Evolutionary conservation across 768 basidiomycete species (phyloP).

Genomic region (Daedalea quercina): DNA sequence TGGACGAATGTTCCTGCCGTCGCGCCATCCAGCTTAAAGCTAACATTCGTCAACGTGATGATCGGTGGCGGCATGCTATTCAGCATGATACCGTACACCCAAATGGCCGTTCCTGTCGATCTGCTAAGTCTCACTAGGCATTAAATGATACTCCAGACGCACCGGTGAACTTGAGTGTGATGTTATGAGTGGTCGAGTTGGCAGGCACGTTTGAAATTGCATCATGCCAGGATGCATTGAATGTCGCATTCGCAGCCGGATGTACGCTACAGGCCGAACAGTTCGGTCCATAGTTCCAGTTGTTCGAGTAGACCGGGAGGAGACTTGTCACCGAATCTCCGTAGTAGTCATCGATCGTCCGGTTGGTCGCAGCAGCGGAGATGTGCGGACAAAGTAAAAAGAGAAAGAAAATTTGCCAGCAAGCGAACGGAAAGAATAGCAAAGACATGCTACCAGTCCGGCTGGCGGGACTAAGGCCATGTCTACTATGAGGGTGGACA

Average conservation of each 20-base stretch:
- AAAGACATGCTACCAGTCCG: too few relatives aligned
- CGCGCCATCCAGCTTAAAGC: conserved; percentile 5
- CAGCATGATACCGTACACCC: conserved; percentile 7
- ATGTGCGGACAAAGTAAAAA: too few relatives aligned
- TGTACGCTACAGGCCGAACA: background rate
- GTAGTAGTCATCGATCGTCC: conserved; percentile 8
- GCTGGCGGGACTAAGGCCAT: too few relatives aligned
- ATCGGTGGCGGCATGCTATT: background rate
- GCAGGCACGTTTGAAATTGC: background rate
- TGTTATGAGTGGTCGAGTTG: background rate
- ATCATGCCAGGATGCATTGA: conserved; percentile 5
- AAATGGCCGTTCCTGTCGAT: conserved; percentile 7
- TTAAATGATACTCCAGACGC: background rate
- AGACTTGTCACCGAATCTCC: conserved; percentile 4
- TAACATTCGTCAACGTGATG: conserved; percentile 4
- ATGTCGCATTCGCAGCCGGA: background rate
- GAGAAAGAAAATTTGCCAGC: too few relatives aligned
- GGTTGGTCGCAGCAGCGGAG: background rate
- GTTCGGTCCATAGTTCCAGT: conserved; percentile 2
- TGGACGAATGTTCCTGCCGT: background rate
- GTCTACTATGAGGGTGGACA: too few relatives aligned
- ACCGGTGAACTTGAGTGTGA: background rate
- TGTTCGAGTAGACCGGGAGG: background rate
- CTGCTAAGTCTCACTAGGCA: too few relatives aligned
- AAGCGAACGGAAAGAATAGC: too few relatives aligned